Base-by-base conservation (phyloP, 495 filamentous ascomycete genomes). In the Penicillium psychrofluorescens region DNA sequence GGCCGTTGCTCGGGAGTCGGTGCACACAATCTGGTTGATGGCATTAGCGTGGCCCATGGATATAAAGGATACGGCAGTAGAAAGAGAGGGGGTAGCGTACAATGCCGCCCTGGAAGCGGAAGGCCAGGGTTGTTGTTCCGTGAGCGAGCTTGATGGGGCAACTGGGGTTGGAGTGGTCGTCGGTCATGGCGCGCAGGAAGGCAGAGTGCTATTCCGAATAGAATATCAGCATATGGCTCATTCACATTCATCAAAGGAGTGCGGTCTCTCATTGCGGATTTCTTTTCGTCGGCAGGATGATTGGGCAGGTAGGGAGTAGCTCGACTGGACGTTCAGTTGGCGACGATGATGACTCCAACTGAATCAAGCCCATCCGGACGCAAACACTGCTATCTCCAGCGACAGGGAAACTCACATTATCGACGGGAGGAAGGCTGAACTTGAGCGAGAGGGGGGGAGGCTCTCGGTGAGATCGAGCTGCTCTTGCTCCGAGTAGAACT, bases 101-200 rank as follows among this genome's bases (percentile, higher is more conserved):
- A 68, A 98, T 98, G 59, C 92, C 92, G 53, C 88, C 89, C 69
- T 97, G 80, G 75, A 97, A 98, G 53, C 91, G 76, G 76, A 98
- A 98, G 38, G 91, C 90, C 34, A 98, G 78, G n/a, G 92, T 98
- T 46, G 92, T 98, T 37, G 92, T 98, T 63, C 92, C 92, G 78
- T 98, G 94, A 35, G 94, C 94, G 59, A 98, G 85, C 78, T 98
- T 98, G 75, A 98, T 98, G 36, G 92, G 92, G 65, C 88, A 95
- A 65, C 83, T 80, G 41, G 94, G 90, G 71, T 98, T 98, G 49
- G 89, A 81, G 68, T 89, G 80, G 80, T 98, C 92, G 70, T 98
- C 92, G 50, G 92, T 95, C 69, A 86, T 88, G 40, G 94, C 87
- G 62, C 92, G 91, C 58, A 98, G 89, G 81, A 91, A 98, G 45